Conservation (phyloP, 176 grass and related monocot species). For the Eleusine indica region DNA sequence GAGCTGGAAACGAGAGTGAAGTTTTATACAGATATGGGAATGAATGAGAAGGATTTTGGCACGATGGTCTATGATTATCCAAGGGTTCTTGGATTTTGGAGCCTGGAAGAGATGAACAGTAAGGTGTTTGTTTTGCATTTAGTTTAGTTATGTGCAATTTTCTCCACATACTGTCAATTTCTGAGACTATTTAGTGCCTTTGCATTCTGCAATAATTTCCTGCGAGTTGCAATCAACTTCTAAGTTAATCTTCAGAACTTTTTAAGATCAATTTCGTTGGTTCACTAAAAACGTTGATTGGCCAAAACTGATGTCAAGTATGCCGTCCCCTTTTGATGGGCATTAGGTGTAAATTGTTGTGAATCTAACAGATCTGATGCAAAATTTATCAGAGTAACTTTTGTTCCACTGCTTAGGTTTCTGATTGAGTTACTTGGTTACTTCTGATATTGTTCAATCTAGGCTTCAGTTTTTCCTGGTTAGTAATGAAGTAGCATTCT, state of each 20-base stretch:
- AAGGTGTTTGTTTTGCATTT: slow-evolving; percentile 74
- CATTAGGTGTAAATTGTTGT: not conserved
- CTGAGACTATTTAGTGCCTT: not conserved
- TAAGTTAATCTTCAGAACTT: not conserved
- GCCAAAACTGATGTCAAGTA: slow-evolving; percentile 11
- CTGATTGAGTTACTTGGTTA: not conserved
- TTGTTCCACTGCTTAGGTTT: not conserved
- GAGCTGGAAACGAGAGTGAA: slow-evolving; percentile 63
- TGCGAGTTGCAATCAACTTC: not conserved
- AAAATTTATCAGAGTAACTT: not conserved
- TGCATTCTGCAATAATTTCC: slow-evolving; percentile 7
- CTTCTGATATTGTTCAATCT: not conserved
- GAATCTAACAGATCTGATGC: not conserved
- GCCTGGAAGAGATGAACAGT: slow-evolving; percentile 91
- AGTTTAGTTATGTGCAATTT: slow-evolving; percentile 35
- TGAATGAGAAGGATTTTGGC: slow-evolving; percentile 84
- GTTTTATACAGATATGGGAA: slow-evolving; percentile 88
- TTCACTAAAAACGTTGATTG: not conserved
- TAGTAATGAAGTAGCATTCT: slow-evolving; percentile 21
- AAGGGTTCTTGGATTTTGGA: slow-evolving; percentile 76
- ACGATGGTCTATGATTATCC: slow-evolving; percentile 98
- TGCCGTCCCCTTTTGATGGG: not conserved
- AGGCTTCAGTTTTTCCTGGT: not conserved
- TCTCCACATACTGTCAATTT: not conserved
- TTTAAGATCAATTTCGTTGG: not conserved